Evolutionary conservation across 306 rosid species (phyloP), one percentile per base, ranked within the genome.

Genomic region (Casuarina equisetifolia): DNA sequence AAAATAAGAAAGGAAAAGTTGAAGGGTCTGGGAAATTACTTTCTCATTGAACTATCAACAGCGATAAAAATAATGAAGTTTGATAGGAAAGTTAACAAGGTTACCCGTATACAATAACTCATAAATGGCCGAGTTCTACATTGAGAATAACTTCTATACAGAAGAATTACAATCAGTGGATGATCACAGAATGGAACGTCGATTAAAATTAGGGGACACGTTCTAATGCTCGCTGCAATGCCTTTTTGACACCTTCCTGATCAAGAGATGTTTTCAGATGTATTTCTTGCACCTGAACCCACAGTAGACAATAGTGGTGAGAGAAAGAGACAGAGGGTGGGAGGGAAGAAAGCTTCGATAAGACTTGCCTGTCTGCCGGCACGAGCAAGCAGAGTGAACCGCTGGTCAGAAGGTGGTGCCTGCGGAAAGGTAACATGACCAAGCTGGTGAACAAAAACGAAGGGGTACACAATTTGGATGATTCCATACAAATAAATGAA

Each of bases 341-440:
- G 12, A 2, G 48, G 7, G 58, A 9, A 35, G n/a, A 36, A 61
- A 4, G 46, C 70, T 74, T 32, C 7, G 66, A 62, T 39, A 55
- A 74, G 70, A 74, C 72, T 73, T 79, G 92, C 98, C 98, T 89
- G 97, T 80, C 97, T 85, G 75, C 97, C 98, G 0, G 97, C 98
- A 9, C 98, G 95, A 52, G 95, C 98, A 78, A 94, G 97, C 73
- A 94, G 97, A 76, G 92, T 90, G 77, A 89, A 94, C 80, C 83
- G 84, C 85, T 76, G 88, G 74, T 88, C 82, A 10, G 77, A 25
- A 0, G 98, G 91, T 42, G 97, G 98, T 48, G 95, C 92, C 98
- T 94, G 83, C 6, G 7, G 73, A 49, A 77, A 73, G 8, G 53
- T 51, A 53, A 44, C 61, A 83, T 36, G 78, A 79, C 70, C 43